phyloP scores from a whole-genome alignment of 805 yeast species.

The Spathaspora passalidarum region DNA sequence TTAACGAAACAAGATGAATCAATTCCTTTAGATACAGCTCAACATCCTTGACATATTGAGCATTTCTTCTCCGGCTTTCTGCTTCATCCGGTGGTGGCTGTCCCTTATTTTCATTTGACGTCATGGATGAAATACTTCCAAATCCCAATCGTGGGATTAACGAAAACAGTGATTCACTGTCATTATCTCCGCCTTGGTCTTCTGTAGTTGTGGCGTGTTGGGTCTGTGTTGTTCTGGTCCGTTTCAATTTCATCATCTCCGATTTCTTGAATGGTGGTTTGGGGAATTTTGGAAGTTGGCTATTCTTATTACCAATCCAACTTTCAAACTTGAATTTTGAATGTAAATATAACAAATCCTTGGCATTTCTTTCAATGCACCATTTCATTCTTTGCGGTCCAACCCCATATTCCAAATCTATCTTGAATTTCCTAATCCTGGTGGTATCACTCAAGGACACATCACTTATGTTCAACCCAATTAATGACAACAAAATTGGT shows the following conservation, averaged over 20 bases:
- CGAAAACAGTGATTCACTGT: neutral
- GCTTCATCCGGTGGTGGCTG: slow-evolving; percentile 21
- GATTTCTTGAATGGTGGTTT: slow-evolving; percentile 31
- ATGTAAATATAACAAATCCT: slow-evolving; percentile 72
- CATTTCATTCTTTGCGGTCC: slow-evolving; percentile 77
- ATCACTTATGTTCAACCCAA: slow-evolving; percentile 63
- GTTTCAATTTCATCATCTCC: neutral
- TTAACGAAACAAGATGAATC: slow-evolving; percentile 55
- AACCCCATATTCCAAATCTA: slow-evolving; percentile 89
- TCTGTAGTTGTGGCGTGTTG: neutral
- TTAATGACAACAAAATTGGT: slow-evolving; percentile 72
- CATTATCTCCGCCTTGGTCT: neutral
- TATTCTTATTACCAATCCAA: slow-evolving; percentile 30
- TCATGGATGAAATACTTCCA: slow-evolving; percentile 22
- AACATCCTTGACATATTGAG: slow-evolving; percentile 44
- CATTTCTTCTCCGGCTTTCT: slow-evolving; percentile 26
- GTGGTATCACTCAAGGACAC: slow-evolving; percentile 37
- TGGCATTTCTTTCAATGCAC: slow-evolving; percentile 70
- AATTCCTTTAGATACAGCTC: slow-evolving; percentile 68
- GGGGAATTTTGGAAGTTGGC: slow-evolving; percentile 46
- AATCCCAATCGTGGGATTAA: slow-evolving; percentile 23
- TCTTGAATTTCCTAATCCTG: slow-evolving; percentile 47
- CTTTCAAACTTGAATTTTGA: slow-evolving; percentile 56
- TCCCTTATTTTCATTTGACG: slow-evolving; percentile 18
- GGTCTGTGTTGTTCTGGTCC: neutral